Percentiles rank a stretch among this genome's conserved stretches.
Evolutionary conservation across 768 basidiomycete species (phyloP).

Genomic region (Rhodotorula toruloides): DNA sequence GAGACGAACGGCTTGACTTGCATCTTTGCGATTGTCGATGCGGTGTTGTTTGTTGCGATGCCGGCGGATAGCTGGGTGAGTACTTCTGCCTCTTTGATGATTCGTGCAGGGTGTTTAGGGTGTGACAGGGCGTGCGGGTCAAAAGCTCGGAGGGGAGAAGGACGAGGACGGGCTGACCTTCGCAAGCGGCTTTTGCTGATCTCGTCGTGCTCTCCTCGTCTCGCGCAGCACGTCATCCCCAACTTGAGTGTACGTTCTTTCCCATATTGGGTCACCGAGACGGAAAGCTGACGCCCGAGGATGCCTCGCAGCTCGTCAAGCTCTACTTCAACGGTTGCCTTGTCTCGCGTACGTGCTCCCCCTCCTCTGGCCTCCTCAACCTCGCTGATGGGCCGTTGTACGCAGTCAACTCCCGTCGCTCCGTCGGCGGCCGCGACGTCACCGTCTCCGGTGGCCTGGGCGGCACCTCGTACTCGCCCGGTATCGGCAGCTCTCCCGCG

Average conservation of each 20-base stretch:
- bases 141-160: no score
- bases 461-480: no score
- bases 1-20: slow-evolving; percentile 16
- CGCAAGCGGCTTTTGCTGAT: not conserved
- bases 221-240: slow-evolving; percentile 17
- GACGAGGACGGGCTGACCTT: not conserved
- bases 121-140: no score
- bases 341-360: slow-evolving; percentile 39
- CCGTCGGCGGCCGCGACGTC: no score
- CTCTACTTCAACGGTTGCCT: slow-evolving; percentile 51
- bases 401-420: no score
- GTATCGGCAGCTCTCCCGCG: no score
- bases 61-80: not conserved
- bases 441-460: no score
- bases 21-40: slow-evolving; percentile 19
- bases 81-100: not conserved
- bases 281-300: no score
- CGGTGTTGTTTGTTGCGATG: slow-evolving; percentile 5
- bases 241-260: no score
- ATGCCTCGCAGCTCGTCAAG: slow-evolving; percentile 47
- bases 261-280: no score
- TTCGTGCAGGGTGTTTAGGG: no score
- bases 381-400: not conserved
- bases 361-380: no score
- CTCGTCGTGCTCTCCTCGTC: not conserved